phyloP scores from a whole-genome alignment of 106 monocot species.

The Amphibolis antarctica region DNA sequence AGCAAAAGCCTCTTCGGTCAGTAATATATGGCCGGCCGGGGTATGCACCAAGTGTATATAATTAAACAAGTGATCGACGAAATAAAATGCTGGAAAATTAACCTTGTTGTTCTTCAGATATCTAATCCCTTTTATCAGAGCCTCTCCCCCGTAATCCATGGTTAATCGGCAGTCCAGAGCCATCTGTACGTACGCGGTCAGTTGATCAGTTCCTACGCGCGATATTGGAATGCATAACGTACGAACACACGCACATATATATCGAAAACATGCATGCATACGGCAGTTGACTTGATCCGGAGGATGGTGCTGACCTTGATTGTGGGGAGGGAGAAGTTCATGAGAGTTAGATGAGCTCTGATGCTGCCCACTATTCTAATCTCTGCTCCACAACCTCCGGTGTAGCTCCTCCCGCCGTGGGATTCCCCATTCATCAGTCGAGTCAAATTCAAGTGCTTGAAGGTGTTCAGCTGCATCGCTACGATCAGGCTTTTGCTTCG shows the following conservation, averaged over 20 bases:
- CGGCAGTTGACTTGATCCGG: no score
- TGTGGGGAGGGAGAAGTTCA: conserved; percentile 19
- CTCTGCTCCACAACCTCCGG: neutral
- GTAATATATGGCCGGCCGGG: no score
- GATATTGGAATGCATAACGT: neutral
- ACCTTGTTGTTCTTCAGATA: conserved; percentile 13
- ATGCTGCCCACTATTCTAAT: conserved; percentile 8
- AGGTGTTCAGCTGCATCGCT: conserved; percentile 15
- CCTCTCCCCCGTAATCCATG: conserved; percentile 9
- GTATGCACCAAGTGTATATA: no score
- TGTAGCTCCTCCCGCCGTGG: neutral
- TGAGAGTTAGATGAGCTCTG: conserved; percentile 1
- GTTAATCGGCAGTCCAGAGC: conserved; percentile 16
- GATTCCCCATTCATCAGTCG: conserved; percentile 5
- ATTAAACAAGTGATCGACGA: neutral
- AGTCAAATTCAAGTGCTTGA: conserved; percentile 21
- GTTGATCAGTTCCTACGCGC: neutral
- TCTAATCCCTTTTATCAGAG: conserved; percentile 5
- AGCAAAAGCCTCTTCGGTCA: no score
- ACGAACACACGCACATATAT: no score
- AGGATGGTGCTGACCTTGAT: conserved; percentile 13
- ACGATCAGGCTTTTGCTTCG: conserved; percentile 26
- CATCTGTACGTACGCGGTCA: conserved; percentile 6
- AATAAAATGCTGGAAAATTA: neutral
- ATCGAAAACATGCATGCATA: no score